Evolutionary conservation across 2,329 filamentous ascomycete species (phyloP).

Genomic region (Penicillium sp.): DNA sequence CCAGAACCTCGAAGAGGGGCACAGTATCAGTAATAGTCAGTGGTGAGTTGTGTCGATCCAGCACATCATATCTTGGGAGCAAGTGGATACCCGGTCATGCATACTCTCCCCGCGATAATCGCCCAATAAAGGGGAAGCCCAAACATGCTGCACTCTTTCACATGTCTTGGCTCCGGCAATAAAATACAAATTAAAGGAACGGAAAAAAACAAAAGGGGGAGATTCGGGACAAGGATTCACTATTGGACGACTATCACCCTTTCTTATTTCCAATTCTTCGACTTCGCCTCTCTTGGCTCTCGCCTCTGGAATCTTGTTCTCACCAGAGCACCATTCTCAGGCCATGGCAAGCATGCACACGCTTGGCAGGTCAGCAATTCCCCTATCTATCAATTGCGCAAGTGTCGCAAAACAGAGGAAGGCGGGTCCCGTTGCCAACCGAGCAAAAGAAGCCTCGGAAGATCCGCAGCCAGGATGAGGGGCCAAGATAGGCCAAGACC

Average conservation of each 20-base stretch:
- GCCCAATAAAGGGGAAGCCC: slow-evolving; percentile 16
- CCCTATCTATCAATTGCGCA: slow-evolving; percentile 9
- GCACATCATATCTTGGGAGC: slow-evolving; percentile 20
- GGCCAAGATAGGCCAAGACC: slow-evolving; percentile 14
- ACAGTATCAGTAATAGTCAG: slow-evolving; percentile 16
- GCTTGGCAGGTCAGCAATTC: slow-evolving; percentile 11
- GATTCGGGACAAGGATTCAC: slow-evolving; percentile 25
- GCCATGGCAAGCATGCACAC: slow-evolving; percentile 10
- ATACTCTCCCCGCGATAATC: slow-evolving; percentile 21
- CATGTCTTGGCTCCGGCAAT: slow-evolving; percentile 26
- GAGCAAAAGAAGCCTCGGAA: slow-evolving; percentile 28
- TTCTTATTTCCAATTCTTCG: slow-evolving; percentile 21
- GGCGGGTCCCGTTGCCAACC: slow-evolving; percentile 24
- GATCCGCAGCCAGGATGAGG: slow-evolving; percentile 30
- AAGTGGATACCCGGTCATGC: slow-evolving; percentile 22
- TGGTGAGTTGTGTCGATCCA: slow-evolving; percentile 23
- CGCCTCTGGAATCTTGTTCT: slow-evolving; percentile 10
- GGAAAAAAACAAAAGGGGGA: slow-evolving; percentile 10
- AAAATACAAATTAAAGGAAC: too few relatives aligned
- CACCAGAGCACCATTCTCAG: slow-evolving; percentile 14
- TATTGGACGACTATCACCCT: slow-evolving; percentile 23
- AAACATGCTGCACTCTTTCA: slow-evolving; percentile 22
- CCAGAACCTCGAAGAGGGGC: slow-evolving; percentile 22
- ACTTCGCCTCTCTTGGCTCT: slow-evolving; percentile 26
- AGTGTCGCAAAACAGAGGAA: slow-evolving; percentile 5